Conservation (phyloP, 345 rosid species). For the Tarenaya hassleriana region DNA sequence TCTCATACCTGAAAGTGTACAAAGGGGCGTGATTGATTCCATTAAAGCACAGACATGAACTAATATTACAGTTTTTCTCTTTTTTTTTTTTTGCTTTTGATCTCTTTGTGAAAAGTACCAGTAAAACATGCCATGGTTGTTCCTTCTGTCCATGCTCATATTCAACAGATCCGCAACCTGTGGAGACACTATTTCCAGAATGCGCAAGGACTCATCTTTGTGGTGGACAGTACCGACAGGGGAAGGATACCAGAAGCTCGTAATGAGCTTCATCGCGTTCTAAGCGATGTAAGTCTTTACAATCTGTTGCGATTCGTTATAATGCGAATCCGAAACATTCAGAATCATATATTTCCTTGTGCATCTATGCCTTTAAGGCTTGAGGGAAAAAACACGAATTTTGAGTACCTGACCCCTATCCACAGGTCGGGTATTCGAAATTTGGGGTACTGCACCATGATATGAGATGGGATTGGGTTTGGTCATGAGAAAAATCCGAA, state of each 20-base stretch:
- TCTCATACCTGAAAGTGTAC: not conserved
- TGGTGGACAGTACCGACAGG: slow-evolving; percentile 60
- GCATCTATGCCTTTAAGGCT: no score
- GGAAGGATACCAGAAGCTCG: slow-evolving; percentile 63
- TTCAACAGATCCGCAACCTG: slow-evolving; percentile 55
- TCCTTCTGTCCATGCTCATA: not conserved
- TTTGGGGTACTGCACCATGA: no score
- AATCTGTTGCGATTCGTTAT: not conserved
- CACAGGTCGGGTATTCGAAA: no score
- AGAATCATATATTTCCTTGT: no score
- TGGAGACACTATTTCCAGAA: slow-evolving; percentile 72
- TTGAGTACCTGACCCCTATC: no score
- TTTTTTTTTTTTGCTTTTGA: not conserved
- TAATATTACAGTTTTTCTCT: not conserved
- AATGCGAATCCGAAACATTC: not conserved
- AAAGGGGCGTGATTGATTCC: not conserved
- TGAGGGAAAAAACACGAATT: not conserved
- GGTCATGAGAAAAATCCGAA: no score
- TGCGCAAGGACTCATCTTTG: slow-evolving; percentile 58
- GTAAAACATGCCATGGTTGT: not conserved
- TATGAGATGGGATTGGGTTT: no score
- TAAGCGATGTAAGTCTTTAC: slow-evolving; percentile 38
- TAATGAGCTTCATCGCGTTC: slow-evolving; percentile 57
- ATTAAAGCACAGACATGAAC: not conserved
- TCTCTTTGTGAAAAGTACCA: not conserved